These are phyloP conservation scores for Geotrichum carabidarum DNA, from an alignment of 1,139 yeast species.

Conservation along the genomic window DNA sequence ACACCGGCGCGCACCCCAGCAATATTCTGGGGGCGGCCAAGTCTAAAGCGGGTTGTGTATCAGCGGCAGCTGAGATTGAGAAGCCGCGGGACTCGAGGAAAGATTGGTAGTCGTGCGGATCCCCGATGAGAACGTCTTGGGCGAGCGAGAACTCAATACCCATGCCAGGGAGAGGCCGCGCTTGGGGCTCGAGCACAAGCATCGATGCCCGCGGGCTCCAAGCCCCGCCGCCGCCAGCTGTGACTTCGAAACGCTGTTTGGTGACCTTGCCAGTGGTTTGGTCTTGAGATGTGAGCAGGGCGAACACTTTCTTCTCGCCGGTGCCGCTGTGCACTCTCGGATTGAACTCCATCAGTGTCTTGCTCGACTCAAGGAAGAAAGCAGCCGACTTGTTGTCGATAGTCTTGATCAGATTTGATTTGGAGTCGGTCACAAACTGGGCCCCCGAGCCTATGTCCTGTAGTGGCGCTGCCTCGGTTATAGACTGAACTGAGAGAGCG, in stretches of 20 bases:
- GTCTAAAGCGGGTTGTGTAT: not conserved
- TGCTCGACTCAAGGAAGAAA: constrained; percentile 45
- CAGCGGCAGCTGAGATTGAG: not conserved
- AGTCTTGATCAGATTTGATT: constrained; percentile 50
- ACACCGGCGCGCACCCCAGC: constrained; percentile 27
- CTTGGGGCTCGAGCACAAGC: constrained; percentile 55
- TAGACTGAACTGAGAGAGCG: not conserved
- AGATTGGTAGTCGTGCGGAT: not conserved
- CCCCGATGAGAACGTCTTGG: not conserved
- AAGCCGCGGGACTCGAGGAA: constrained; percentile 3
- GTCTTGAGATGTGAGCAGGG: constrained; percentile 17
- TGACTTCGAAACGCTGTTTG: constrained; percentile 40
- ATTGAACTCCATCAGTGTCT: constrained; percentile 44
- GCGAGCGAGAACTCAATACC: constrained; percentile 44
- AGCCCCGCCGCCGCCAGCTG: constrained; percentile 59
- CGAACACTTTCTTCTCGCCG: constrained; percentile 39
- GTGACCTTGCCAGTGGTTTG: not conserved
- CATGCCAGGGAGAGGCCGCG: constrained; percentile 45
- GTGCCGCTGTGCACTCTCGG: constrained; percentile 33
- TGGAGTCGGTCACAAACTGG: constrained; percentile 42
- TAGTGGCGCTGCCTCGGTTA: constrained; percentile 24
- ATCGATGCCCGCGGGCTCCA: constrained; percentile 62
- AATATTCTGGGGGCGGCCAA: constrained; percentile 12
- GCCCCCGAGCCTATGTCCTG: constrained; percentile 25
- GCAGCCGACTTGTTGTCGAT: constrained; percentile 51